Evolutionary conservation across 1,139 yeast genomes (phyloP).

Genomic region (Diutina neorugosa): DNA sequence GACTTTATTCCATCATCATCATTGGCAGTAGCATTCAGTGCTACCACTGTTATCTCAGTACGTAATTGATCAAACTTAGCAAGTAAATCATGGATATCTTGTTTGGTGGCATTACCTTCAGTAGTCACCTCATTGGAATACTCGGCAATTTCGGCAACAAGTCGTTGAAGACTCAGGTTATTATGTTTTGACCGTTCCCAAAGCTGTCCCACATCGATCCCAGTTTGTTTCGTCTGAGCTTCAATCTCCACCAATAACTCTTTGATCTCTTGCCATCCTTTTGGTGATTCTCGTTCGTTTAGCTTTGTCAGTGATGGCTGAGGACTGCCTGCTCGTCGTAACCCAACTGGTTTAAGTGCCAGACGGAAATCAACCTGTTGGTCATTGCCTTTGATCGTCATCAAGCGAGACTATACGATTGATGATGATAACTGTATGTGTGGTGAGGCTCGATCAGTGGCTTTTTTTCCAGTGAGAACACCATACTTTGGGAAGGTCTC

Average conservation of each 20-base stretch:
- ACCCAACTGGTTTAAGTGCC: background rate
- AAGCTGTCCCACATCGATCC: conserved; percentile 23
- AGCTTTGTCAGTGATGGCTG: background rate
- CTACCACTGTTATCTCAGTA: background rate
- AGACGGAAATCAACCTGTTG: background rate
- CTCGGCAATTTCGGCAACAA: conserved; percentile 21
- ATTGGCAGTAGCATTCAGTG: background rate
- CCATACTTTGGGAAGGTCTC: too few relatives aligned
- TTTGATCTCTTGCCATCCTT: background rate
- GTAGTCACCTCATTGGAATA: conserved; percentile 25
- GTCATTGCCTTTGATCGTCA: background rate
- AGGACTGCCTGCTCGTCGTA: background rate
- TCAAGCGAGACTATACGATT: background rate
- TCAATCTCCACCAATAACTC: background rate
- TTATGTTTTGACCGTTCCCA: conserved; percentile 31
- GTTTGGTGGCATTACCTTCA: conserved; percentile 26
- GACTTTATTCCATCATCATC: background rate
- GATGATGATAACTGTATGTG: too few relatives aligned
- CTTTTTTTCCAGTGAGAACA: too few relatives aligned
- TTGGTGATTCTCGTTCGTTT: background rate
- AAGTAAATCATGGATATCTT: conserved; percentile 12
- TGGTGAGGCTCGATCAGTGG: too few relatives aligned
- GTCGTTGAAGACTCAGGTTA: conserved; percentile 24
- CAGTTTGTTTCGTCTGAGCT: conserved; percentile 1
- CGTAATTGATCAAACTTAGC: background rate